Percentiles rank a stretch among this genome's conserved stretches.
Evolutionary conservation across 805 yeast species (phyloP).

Genomic region (Blastobotrys robertii): DNA sequence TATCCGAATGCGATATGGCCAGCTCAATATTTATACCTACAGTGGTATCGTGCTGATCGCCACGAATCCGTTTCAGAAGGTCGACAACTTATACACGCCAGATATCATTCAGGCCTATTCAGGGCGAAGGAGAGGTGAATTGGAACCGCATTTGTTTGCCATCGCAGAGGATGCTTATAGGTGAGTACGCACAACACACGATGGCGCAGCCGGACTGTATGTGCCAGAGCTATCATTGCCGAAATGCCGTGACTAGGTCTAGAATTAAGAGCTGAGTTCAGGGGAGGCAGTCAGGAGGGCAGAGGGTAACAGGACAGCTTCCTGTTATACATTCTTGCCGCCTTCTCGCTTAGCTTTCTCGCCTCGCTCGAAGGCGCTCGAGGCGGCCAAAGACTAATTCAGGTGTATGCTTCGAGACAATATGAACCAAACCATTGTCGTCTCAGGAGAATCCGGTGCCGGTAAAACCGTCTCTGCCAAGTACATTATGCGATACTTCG

Average conservation of each 20-base stretch:
- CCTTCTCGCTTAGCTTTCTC: too few relatives aligned
- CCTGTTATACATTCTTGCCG: too few relatives aligned
- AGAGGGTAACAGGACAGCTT: too few relatives aligned
- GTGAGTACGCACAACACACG: too few relatives aligned
- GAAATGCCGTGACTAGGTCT: too few relatives aligned
- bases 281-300: too few relatives aligned
- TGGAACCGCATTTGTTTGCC: slow-evolving; percentile 94
- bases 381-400: too few relatives aligned
- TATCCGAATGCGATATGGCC: slow-evolving; percentile 78
- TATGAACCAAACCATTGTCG: slow-evolving; percentile 89
- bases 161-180: slow-evolving; percentile 97
- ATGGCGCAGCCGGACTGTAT: too few relatives aligned
- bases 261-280: too few relatives aligned
- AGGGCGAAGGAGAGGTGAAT: slow-evolving; percentile 85
- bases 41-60: slow-evolving; percentile 96
- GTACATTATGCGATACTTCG: slow-evolving; percentile 94
- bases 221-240: too few relatives aligned
- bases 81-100: slow-evolving; percentile 82
- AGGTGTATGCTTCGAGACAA: slow-evolving; percentile 75
- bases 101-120: slow-evolving; percentile 93
- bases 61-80: slow-evolving; percentile 87
- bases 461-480: slow-evolving; percentile 97
- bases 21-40: slow-evolving; percentile 85
- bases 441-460: slow-evolving; percentile 97
- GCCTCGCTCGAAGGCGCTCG: too few relatives aligned